Percentiles rank a stretch among this genome's conserved stretches.
Evolutionary conservation across 106 monocot species (phyloP).

Genomic region (Phalaenopsis aphrodite): DNA sequence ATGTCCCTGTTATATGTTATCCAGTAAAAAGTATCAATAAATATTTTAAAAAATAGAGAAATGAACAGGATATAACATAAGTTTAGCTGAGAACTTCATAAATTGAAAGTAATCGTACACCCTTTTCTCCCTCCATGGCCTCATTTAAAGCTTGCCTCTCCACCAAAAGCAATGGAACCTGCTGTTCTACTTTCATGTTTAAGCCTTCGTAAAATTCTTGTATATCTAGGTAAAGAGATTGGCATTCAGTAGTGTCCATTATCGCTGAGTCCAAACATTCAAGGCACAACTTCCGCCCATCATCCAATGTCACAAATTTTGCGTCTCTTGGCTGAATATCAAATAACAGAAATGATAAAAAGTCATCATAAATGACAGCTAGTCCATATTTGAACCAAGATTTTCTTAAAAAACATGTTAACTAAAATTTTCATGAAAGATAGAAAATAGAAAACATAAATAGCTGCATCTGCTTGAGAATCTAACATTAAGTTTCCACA

Average conservation of each 20-base stretch:
- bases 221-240: slow-evolving; percentile 89
- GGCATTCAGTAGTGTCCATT: slow-evolving; percentile 89
- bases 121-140: slow-evolving; percentile 93
- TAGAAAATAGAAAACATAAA: not conserved
- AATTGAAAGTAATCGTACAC: too few relatives aligned
- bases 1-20: slow-evolving; percentile 47
- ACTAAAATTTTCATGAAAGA: not conserved
- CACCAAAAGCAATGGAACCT: slow-evolving; percentile 82
- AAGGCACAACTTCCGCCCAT: slow-evolving; percentile 82
- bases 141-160: slow-evolving; percentile 94
- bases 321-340: slow-evolving; percentile 54
- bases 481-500: not conserved
- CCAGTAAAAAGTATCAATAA: not conserved
- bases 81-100: too few relatives aligned
- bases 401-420: not conserved
- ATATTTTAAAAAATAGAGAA: not conserved
- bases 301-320: slow-evolving; percentile 58
- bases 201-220: slow-evolving; percentile 96
- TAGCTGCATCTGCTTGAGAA: not conserved
- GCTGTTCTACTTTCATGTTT: slow-evolving; percentile 89
- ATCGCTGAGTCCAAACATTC: slow-evolving; percentile 87
- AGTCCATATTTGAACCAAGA: not conserved
- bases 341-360: not conserved
- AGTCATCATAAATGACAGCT: not conserved
- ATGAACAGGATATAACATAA: too few relatives aligned